Percentiles rank a stretch among this genome's conserved stretches.
These are phyloP conservation scores for Kickxella alabastrina DNA, from an alignment of 192 early-diverging fungal species.

Conservation along the genomic window DNA sequence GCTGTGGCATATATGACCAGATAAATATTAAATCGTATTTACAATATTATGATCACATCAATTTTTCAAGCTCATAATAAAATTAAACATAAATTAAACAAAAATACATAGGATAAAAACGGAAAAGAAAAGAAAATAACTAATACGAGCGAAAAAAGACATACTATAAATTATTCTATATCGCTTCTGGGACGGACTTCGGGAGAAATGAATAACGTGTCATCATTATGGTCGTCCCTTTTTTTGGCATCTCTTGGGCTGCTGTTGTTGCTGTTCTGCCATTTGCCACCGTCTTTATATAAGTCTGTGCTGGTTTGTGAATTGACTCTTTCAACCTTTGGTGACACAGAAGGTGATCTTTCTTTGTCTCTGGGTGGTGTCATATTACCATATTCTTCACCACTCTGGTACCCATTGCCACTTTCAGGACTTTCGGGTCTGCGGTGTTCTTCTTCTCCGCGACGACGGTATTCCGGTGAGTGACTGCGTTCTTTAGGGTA, in stretches of 20 bases:
- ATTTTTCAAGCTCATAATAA: neutral
- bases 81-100: neutral
- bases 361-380: neutral
- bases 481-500: neutral
- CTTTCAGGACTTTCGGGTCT: neutral
- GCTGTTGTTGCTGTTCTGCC: neutral
- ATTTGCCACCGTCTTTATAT: neutral
- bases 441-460: neutral
- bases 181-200: neutral
- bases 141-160: too few relatives aligned
- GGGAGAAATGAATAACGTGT: neutral
- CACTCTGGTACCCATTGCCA: neutral
- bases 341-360: neutral
- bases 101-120: too few relatives aligned
- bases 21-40: too few relatives aligned
- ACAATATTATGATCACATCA: too few relatives aligned
- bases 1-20: too few relatives aligned
- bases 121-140: neutral
- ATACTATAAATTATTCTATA: too few relatives aligned
- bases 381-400: neutral
- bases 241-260: neutral
- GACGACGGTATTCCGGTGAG: neutral
- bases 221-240: neutral
- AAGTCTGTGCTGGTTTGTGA: neutral
- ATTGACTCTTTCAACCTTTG: neutral